Percentiles rank a stretch among this genome's conserved stretches.
These are phyloP conservation scores for Trapa incisa DNA, from an alignment of 345 rosid genomes.

Conservation along the genomic window DNA sequence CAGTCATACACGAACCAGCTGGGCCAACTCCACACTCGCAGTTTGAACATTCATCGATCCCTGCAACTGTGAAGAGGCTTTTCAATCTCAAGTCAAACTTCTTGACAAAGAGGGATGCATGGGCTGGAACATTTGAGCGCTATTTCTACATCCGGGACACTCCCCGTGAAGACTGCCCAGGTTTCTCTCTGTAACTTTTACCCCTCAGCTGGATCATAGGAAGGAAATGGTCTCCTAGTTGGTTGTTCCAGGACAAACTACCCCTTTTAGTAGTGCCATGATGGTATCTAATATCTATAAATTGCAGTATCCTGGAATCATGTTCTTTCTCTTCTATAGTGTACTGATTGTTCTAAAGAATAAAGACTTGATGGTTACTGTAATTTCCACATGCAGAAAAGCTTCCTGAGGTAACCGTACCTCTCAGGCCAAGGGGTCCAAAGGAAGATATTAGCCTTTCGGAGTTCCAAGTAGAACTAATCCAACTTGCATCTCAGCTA, in stretches of 20 bases:
- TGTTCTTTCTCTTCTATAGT: background rate
- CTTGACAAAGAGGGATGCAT: constrained; percentile 92
- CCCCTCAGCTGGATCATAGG: background rate
- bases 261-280: too few species aligned
- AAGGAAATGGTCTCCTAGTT: background rate
- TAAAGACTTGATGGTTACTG: background rate
- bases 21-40: constrained; percentile 80
- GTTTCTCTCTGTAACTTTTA: constrained; percentile 23
- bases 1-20: constrained; percentile 79
- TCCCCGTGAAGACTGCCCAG: constrained; percentile 96
- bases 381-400: constrained; percentile 40
- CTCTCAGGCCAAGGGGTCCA: constrained; percentile 69
- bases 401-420: constrained; percentile 44
- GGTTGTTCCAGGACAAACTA: too few species aligned
- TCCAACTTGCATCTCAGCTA: constrained; percentile 95
- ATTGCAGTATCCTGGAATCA: background rate
- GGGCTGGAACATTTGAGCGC: constrained; percentile 93
- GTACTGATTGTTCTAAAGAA: too few species aligned
- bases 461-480: constrained; percentile 84
- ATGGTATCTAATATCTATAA: too few species aligned
- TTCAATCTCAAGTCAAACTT: constrained; percentile 79
- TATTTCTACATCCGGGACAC: constrained; percentile 55
- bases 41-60: constrained; percentile 86
- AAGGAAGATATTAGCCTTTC: constrained; percentile 63
- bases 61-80: constrained; percentile 95